Conservation (phyloP, 2,329 filamentous ascomycete species). For the Colletotrichum sp. region DNA sequence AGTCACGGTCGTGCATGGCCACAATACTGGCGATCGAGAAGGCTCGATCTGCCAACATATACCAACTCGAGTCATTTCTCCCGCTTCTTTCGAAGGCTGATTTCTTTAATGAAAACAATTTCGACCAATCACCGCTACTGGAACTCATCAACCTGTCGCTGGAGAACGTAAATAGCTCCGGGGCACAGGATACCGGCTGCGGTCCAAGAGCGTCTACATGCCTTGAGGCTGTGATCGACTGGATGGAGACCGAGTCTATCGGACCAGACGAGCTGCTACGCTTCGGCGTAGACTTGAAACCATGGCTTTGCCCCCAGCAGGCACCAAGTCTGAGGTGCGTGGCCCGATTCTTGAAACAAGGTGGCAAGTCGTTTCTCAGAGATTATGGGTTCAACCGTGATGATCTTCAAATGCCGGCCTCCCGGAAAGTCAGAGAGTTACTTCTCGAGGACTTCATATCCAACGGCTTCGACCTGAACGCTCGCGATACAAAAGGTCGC, state of each 20-base stretch:
- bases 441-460: neutral
- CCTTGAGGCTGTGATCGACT: neutral
- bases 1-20: neutral
- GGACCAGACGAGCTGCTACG: neutral
- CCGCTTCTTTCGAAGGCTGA: neutral
- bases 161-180: neutral
- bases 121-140: neutral
- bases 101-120: neutral
- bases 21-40: neutral
- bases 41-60: neutral
- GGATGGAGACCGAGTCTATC: neutral
- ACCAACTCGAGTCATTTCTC: neutral
- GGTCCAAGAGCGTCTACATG: neutral
- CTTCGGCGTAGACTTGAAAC: fast-evolving
- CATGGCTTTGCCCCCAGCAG: neutral
- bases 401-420: neutral
- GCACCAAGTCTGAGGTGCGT: neutral
- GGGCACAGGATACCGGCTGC: neutral
- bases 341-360: neutral
- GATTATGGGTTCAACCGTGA: neutral
- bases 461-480: neutral
- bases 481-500: neutral
- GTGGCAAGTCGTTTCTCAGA: neutral
- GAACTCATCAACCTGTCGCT: neutral
- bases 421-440: neutral